Conservation (phyloP, 129 eudicot genomes). For the Kitagawia praeruptora region DNA sequence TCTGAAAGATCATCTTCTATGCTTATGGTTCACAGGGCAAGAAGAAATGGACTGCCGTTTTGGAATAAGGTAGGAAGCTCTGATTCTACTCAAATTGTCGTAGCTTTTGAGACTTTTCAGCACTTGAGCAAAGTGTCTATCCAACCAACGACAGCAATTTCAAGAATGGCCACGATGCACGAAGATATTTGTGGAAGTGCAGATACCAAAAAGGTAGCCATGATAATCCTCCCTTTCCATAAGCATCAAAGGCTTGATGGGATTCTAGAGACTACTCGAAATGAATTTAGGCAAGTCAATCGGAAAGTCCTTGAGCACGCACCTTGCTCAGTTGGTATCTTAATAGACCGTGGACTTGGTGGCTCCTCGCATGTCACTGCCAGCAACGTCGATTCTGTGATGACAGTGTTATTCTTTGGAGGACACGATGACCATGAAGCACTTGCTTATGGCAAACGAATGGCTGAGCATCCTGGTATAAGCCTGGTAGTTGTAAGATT, state of each 20-base stretch:
- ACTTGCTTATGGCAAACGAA: conserved; percentile 61
- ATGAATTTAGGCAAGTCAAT: conserved; percentile 52
- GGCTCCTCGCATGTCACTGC: conserved; percentile 70
- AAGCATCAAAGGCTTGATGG: conserved; percentile 64
- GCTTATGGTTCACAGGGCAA: conserved; percentile 70
- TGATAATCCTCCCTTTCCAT: conserved; percentile 76
- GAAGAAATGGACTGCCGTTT: conserved; percentile 68
- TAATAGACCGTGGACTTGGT: conserved; percentile 89
- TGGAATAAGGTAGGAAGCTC: conserved; percentile 53
- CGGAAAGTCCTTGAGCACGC: conserved; percentile 67
- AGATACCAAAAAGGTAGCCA: conserved; percentile 46
- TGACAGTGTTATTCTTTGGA: conserved; percentile 72
- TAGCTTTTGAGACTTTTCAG: conserved; percentile 69
- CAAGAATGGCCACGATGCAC: conserved; percentile 51
- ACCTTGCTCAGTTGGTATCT: conserved; percentile 78
- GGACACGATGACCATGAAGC: conserved; percentile 96
- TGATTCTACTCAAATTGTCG: conserved; percentile 46
- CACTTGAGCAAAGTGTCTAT: conserved; percentile 52
- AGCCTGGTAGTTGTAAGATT: conserved; percentile 52
- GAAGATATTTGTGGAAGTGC: conserved; percentile 62
- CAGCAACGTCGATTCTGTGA: conserved; percentile 52
- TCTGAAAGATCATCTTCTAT: conserved; percentile 84
- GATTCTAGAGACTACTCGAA: conserved; percentile 54
- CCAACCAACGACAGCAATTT: conserved; percentile 70
- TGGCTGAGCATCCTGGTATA: conserved; percentile 97